A percentile compares a stretch with the other conserved stretches of the same genome.
phyloP scores from a whole-genome alignment of 176 grass and related monocot species.

The Zoysia pacifica region DNA sequence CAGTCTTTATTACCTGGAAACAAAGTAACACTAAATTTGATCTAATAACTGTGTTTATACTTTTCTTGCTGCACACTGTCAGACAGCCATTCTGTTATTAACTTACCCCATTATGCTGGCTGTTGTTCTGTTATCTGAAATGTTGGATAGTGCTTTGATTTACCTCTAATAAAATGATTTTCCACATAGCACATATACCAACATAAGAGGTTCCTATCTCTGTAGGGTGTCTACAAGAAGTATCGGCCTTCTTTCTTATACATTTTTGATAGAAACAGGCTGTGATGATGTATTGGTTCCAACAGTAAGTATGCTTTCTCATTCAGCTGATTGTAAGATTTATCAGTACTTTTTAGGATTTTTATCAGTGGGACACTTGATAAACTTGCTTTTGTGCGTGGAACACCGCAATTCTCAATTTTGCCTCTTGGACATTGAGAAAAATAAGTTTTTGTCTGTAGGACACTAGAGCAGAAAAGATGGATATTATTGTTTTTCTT shows the following conservation, averaged over 20 bases:
- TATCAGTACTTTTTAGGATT: background rate
- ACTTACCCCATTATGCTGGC: background rate
- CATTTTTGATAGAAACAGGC: slow-evolving; percentile 88
- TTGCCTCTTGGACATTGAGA: too few relatives aligned
- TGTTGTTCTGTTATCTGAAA: slow-evolving; percentile 26
- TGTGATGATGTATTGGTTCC: slow-evolving; percentile 93
- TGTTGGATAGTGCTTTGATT: slow-evolving; percentile 26
- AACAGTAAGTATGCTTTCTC: slow-evolving; percentile 63
- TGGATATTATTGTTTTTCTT: too few relatives aligned
- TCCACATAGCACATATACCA: slow-evolving; percentile 34
- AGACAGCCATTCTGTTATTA: slow-evolving; percentile 15
- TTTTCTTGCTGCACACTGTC: slow-evolving; percentile 13
- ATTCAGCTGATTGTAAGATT: slow-evolving; percentile 5
- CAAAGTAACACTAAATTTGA: slow-evolving; percentile 11
- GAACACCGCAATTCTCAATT: too few relatives aligned
- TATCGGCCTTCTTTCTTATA: slow-evolving; percentile 94
- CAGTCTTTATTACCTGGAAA: slow-evolving; percentile 5
- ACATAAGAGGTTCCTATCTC: slow-evolving; percentile 40
- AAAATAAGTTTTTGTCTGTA: too few relatives aligned
- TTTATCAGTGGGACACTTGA: too few relatives aligned
- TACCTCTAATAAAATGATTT: slow-evolving; percentile 30
- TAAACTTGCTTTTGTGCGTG: too few relatives aligned
- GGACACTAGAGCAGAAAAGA: too few relatives aligned
- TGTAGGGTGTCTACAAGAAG: slow-evolving; percentile 77
- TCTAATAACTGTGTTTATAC: too few relatives aligned